These are phyloP conservation scores for Boletus rubroflammeus DNA, from an alignment of 768 basidiomycete genomes.

Conservation along the genomic window DNA sequence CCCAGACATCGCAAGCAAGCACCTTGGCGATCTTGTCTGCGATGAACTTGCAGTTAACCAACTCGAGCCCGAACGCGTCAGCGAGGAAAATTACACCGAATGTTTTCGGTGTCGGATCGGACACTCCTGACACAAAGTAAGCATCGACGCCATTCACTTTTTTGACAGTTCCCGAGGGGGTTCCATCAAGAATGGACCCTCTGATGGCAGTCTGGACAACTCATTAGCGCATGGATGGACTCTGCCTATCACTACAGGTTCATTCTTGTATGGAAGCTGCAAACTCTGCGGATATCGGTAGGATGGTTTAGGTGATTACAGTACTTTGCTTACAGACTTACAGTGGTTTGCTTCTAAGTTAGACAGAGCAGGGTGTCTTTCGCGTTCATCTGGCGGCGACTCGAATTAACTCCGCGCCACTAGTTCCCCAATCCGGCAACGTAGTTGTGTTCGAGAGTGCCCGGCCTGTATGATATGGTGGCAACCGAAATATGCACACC, in stretches of 20 bases:
- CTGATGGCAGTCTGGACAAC: conserved; percentile 33
- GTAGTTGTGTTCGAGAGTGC: no score
- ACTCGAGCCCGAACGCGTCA: conserved; percentile 52
- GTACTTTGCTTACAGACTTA: no score
- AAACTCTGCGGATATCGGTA: no score
- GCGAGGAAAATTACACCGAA: conserved; percentile 50
- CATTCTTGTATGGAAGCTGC: neutral
- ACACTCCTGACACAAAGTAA: conserved; percentile 38
- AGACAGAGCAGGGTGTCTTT: no score
- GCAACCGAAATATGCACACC: no score
- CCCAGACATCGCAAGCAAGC: conserved; percentile 58
- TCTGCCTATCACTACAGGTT: neutral
- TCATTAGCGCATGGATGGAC: neutral
- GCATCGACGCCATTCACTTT: conserved; percentile 34
- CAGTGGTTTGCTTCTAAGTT: no score
- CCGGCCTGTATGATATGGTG: no score
- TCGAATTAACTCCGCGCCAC: no score
- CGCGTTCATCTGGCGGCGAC: no score
- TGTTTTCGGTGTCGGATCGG: conserved; percentile 3
- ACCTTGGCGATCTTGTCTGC: conserved; percentile 50
- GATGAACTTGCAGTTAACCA: conserved; percentile 53
- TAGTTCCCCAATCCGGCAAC: no score
- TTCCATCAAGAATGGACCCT: conserved; percentile 42
- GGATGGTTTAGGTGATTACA: no score
- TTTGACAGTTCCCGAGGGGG: conserved; percentile 40